Evolutionary conservation across 495 filamentous ascomycete species (phyloP), one percentile per base, ranked within the genome.

Genomic region (Rhizodiscina lignyota): DNA sequence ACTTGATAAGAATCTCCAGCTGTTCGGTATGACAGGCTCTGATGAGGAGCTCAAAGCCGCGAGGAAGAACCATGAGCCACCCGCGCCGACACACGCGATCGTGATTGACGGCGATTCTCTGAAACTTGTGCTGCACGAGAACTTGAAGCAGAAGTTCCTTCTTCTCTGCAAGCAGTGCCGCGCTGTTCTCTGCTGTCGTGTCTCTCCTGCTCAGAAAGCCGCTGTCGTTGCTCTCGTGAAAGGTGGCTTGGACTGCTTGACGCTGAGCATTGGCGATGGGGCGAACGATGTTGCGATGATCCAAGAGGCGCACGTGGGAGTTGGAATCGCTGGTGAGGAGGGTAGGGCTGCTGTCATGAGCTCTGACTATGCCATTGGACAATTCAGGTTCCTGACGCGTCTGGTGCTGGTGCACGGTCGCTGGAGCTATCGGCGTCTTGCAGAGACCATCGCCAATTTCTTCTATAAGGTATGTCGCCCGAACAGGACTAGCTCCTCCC

Each of bases 201-300:
- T 99, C 54, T 93, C 83, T 48, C 91, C 91, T 17, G 77, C 79
- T 33, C 91, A 99, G 52, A 99, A 99, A 53, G 91, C 91, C 18
- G 79, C 89, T n/a, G 91, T 99, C 20, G 91, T 94, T 26, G 66
- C 74, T 39, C 82, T 99, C 80, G 84, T 99, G 32, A 94, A 94
- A 59, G 67, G 68, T 38, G 86, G 91, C 20, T 64, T 99, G 24
- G 83, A 94, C 55, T 86, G 96, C 54, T 92, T 99, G 77, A 94
- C 89, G 4, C 68, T 99, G 29, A 85, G 87, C 1, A 79, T 99
- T 35, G 91, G 91, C 39, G 91, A 99, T 58, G 91, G 89, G 51
- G 91, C 91, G 40, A 99, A 96, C 58, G 91, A 99, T 58, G 91
- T 96, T 41, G 91, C 91, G 24, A 99, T 99, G 91, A 99, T 99